Evolutionary conservation across 768 basidiomycete genomes (phyloP), one percentile per base, ranked within the genome.

Genomic region (Lentinula sp.): DNA sequence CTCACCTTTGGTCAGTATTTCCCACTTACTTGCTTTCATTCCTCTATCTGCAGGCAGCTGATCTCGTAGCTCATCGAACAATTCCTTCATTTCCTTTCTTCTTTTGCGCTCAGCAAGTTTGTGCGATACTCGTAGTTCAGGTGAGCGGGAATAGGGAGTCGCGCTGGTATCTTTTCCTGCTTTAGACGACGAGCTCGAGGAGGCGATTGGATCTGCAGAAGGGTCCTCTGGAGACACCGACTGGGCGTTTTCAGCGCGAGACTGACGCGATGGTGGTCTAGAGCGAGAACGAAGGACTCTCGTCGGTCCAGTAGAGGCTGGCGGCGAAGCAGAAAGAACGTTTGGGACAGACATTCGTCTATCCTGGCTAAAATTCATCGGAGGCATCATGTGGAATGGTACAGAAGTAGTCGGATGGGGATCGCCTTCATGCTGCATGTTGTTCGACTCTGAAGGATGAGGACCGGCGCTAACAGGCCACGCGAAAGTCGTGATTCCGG

Each of bases 11-110:
- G 88, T 95, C 37, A 99, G 75, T 63, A 98, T 98, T 77, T 99
- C 97, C 97, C 96, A 98, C 76, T 99, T 99, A 76, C 92, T 95
- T 18, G 93, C 90, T 70, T 98, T 98, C 87, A 95, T 91, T 46
- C 89, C 94, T 57, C 90, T 84, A 76, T 94, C 94, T 56, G 89
- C 88, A 1, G 97, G 97, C 28, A 99, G 77, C 68, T 92, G 86
- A 72, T 97, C 95, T 61, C 94, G 83, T 64, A 99, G 76, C 71
- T 99, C 97, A 66, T 99, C 97, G 70, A 98, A 98, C 48, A 99
- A 73, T 62, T 98, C 95, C 71, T 97, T 97, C 97, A 99, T 99
- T 76, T 99, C 97, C 75, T 96, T 98, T 73, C 97, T 81, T 66
- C 97, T 77, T 74, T 98, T 98, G 63, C 97, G 80, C 75, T 99